Base-by-base conservation (phyloP, 2,329 filamentous ascomycete species). In the Pyricularia pennisetigena region DNA sequence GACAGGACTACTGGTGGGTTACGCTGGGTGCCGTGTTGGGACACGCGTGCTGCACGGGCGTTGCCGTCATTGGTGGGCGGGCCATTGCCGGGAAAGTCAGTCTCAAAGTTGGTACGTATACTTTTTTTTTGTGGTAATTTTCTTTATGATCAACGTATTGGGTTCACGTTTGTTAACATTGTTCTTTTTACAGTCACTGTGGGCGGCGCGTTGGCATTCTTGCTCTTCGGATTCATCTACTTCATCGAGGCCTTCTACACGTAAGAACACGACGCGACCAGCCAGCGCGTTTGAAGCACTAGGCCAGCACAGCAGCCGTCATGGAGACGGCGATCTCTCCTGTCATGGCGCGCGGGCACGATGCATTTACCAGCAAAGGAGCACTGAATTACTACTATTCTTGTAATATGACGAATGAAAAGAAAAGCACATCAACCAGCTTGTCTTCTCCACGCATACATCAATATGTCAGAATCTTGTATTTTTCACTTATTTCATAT, bases 1-100 rank as follows among this genome's bases (percentile, higher is more conserved):
- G 95, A 24, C 92, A 97, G 78, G 95, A 99, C 77, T 99, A 98
- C 79, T 98, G 94, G 94, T 97, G 93, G 91, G 95, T 99, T 49
- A 97, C 93, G 4, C 83, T 93, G 64, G 95, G 95, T 69, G 94
- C 95, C 1, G 87, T 95, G 49, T 83, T 87, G 64, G 95, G 95
- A 10, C 95, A 99, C 78, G 90, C 87, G 64, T 87, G 94, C 72
- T 99, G 95, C 81, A 98, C 95, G 7, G 90, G 91, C 64, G 89
- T 93, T 26, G 95, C 95, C 61, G 95, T 99, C 57, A 85, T 99
- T 70, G 95, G 95, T 62, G 95, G 95, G 12, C 86, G 93, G 74
- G 94, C 95, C 67, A 92, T 99, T 78, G 95, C 95, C 61, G 95
- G 95, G 35, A 90, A 86, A 76, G 95, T 99, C 72, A 98, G 94